Evolutionary conservation across 176 grass and related monocot genomes (phyloP).

Genomic region (Tillandsia fasciculata): DNA sequence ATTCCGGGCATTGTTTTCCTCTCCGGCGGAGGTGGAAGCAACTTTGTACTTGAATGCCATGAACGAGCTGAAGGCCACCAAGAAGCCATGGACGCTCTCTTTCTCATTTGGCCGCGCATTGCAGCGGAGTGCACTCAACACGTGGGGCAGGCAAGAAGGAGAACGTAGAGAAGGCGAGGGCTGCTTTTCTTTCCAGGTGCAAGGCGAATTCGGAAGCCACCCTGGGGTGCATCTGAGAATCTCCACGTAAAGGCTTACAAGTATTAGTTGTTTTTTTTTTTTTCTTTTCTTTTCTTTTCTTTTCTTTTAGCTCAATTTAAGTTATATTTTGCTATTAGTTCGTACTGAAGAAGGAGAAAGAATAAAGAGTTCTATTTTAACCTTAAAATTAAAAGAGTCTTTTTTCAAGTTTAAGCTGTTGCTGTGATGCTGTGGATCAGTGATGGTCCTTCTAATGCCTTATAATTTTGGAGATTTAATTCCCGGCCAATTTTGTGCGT

Average conservation of each 20-base stretch:
- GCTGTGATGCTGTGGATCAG: too few relatives aligned
- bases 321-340: too few relatives aligned
- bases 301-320: too few relatives aligned
- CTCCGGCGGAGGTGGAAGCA: conserved; percentile 5
- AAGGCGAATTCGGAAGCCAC: conserved; percentile 2
- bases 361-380: too few relatives aligned
- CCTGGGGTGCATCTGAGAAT: conserved; percentile 1
- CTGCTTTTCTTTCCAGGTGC: conserved; percentile 5
- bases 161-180: conserved; percentile 2
- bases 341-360: too few relatives aligned
- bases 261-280: background rate
- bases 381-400: too few relatives aligned
- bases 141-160: background rate
- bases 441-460: too few relatives aligned
- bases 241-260: conserved; percentile 3
- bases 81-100: conserved; percentile 9
- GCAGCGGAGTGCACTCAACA: conserved; percentile 8
- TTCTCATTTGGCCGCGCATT: conserved; percentile 5
- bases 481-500: too few relatives aligned
- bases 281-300: too few relatives aligned
- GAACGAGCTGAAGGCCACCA: conserved; percentile 4
- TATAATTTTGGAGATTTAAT: too few relatives aligned
- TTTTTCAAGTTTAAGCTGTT: too few relatives aligned
- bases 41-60: conserved; percentile 8
- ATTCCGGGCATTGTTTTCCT: conserved; percentile 4